These are phyloP conservation scores for Diaporthe eres DNA, from an alignment of 2,329 filamentous ascomycete species.

Conservation along the genomic window DNA sequence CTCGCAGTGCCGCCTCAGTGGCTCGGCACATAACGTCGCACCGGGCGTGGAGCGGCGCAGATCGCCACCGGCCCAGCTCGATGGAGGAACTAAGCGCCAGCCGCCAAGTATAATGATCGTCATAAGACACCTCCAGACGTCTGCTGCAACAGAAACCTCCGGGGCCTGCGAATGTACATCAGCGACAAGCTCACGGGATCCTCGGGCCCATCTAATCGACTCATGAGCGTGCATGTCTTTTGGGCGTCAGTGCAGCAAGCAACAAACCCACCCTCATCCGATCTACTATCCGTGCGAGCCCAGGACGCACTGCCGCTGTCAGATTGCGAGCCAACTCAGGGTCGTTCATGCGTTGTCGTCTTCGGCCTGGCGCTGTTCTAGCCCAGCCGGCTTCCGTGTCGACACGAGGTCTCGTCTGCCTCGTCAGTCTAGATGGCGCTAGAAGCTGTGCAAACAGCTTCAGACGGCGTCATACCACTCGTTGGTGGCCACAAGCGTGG, in stretches of 20 bases:
- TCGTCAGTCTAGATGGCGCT: neutral
- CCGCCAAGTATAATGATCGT: constrained; percentile 32
- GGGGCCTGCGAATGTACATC: neutral
- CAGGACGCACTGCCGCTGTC: constrained; percentile 22
- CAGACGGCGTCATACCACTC: neutral
- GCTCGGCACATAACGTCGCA: constrained; percentile 20
- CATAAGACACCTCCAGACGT: constrained; percentile 13
- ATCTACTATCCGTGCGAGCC: constrained; percentile 19
- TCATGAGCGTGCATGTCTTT: constrained; percentile 1
- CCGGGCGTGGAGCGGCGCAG: constrained; percentile 18
- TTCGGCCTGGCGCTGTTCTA: constrained; percentile 14
- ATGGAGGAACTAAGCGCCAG: constrained; percentile 21
- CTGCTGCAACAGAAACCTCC: constrained; percentile 24
- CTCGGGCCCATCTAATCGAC: constrained; percentile 16
- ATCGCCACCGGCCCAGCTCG: constrained; percentile 23
- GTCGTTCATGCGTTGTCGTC: constrained; percentile 2
- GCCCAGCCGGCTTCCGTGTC: neutral
- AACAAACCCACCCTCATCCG: constrained; percentile 1
- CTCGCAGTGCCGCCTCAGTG: neutral
- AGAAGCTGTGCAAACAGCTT: neutral
- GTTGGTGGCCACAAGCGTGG: neutral
- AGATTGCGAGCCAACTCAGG: constrained; percentile 9
- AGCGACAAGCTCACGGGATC: constrained; percentile 29
- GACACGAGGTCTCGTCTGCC: constrained; percentile 17
- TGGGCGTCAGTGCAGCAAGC: constrained; percentile 24